Evolutionary conservation across 768 basidiomycete genomes (phyloP), one percentile per base, ranked within the genome.

Genomic region (Trametopsis cervina): DNA sequence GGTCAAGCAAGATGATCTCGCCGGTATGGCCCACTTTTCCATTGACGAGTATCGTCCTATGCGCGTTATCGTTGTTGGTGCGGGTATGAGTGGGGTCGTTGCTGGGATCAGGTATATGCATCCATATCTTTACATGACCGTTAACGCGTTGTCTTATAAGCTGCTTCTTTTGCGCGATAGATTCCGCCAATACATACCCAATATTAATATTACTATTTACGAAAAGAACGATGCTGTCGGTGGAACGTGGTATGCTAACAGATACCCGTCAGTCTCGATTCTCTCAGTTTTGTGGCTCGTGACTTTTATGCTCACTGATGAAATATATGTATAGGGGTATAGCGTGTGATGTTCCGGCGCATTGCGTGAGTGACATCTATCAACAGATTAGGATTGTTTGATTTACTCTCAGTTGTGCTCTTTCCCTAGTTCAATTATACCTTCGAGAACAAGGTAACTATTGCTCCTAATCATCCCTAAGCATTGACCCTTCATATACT

Each of bases 171-270:
- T 17, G 11, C 11, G 6, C 45, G 1, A 5, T 40, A 79, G 78
- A 35, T 76, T 80, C 53, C 64, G 71, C 6, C 80, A 79, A 61
- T 67, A 65, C 29, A 64, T 82, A 11, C 67, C 69, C 38, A 81
- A 82, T 51, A 50, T 82, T 11, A 64, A 77, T 17, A 57, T 85
- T 3, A 71, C 70, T 0, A 73, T 83, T 15, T 83, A 81, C 57
- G 82, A 85, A 44, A 76, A 77, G 49, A 72, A 74, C 43, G 63
- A 69, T n/a, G 76, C 73, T 1, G 66, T 85, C 18, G 82, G 81
- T 10, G 82, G 82, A 1, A 75, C 79, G 3, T 85, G 82, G 82
- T 75, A 68, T 52, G 61, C 63, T 4, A 81, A 80, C 49, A 69
- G 61, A 48, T 80, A 80, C 57, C 78, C 78, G 77, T 76, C 41